Evolutionary conservation across 495 filamentous ascomycete genomes (phyloP).

Genomic region (Alectoria sarmentosa): DNA sequence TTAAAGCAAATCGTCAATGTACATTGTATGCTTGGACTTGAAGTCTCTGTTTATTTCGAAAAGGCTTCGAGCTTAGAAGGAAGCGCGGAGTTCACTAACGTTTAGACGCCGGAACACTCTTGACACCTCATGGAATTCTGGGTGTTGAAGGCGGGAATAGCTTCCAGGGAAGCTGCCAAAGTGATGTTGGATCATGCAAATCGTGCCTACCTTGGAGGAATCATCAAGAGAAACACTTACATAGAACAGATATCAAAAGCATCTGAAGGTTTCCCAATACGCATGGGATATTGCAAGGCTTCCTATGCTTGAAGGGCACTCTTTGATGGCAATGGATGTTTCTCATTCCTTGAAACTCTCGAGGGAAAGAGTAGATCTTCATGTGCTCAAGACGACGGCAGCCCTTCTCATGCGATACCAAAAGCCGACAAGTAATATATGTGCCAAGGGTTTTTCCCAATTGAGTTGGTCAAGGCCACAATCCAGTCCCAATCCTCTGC

Average conservation of each 20-base stretch:
- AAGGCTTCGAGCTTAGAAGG: background rate
- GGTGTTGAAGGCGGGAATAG: background rate
- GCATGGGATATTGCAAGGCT: background rate
- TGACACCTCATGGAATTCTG: background rate
- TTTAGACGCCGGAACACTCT: background rate
- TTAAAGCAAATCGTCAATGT: background rate
- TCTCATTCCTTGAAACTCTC: background rate
- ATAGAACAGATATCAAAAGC: background rate
- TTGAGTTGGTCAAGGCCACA: background rate
- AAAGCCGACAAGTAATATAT: background rate
- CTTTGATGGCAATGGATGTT: background rate
- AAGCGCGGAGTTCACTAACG: background rate
- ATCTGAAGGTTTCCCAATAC: background rate
- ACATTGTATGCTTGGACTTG: background rate
- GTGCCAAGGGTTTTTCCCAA: background rate
- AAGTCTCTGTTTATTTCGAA: background rate
- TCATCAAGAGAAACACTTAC: background rate
- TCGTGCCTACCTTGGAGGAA: background rate
- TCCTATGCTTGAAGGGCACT: background rate
- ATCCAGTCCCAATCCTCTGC: background rate
- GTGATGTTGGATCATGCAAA: background rate
- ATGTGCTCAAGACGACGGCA: background rate
- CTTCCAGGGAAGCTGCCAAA: background rate
- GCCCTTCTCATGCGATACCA: background rate
- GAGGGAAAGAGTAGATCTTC: background rate